Percentiles rank a stretch among this genome's conserved stretches.
phyloP scores from a whole-genome alignment of 495 filamentous ascomycete species.

The Polyplosphaeria fusca region DNA sequence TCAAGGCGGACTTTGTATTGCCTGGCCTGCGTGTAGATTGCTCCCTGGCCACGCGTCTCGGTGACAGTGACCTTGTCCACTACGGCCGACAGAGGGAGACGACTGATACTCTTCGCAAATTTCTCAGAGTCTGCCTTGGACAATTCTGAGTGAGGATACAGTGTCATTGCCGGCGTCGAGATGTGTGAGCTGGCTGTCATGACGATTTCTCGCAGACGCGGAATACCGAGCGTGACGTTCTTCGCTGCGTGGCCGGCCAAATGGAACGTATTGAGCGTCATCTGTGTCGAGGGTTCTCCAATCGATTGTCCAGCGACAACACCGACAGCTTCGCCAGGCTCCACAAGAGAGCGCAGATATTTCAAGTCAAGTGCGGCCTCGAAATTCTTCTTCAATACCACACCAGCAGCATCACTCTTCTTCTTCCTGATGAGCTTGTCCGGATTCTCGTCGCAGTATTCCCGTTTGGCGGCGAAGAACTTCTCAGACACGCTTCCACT shows the following conservation, averaged over 20 bases:
- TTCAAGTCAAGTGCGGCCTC: constrained; percentile 82
- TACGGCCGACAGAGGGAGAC: constrained; percentile 80
- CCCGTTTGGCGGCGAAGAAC: constrained; percentile 53
- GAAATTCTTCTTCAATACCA: constrained; percentile 68
- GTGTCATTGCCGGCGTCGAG: constrained; percentile 87
- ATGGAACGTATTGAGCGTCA: constrained; percentile 99
- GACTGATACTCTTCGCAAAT: constrained; percentile 90
- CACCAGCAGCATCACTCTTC: constrained; percentile 56
- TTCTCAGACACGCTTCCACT: constrained; percentile 85
- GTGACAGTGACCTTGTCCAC: constrained; percentile 76
- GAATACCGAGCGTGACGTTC: constrained; percentile 98
- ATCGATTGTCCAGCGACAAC: constrained; percentile 96
- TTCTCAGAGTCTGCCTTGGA: constrained; percentile 64
- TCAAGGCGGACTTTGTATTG: constrained; percentile 77
- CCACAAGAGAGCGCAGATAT: constrained; percentile 88
- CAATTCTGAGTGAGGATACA: constrained; percentile 72
- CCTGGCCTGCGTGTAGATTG: constrained; percentile 66
- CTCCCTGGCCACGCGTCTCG: constrained; percentile 69
- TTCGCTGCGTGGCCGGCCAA: constrained; percentile 97
- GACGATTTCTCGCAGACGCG: constrained; percentile 92
- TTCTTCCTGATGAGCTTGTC: constrained; percentile 76
- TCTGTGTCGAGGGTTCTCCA: constrained; percentile 96
- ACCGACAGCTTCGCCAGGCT: constrained; percentile 96
- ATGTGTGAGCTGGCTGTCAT: constrained; percentile 92
- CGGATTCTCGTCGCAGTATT: constrained; percentile 72